Conservation (phyloP, 345 rosid species). For the Melaleuca alternifolia region DNA sequence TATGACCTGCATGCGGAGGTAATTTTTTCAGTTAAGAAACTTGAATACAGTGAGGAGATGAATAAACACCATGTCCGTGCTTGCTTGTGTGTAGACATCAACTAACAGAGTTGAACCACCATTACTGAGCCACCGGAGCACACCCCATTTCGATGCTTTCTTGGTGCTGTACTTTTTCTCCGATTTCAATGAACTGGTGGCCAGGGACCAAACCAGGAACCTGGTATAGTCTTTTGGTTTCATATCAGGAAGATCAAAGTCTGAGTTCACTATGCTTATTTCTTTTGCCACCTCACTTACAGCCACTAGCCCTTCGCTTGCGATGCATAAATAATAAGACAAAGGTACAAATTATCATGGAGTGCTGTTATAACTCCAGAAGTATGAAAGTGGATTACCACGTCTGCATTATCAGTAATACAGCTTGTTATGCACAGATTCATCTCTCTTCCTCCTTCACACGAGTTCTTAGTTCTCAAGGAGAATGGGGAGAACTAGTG, state of each 20-base stretch:
- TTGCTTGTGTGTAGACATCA: constrained; percentile 22
- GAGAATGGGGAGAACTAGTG: too few relatives aligned
- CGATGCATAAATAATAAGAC: neutral
- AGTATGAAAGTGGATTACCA: too few relatives aligned
- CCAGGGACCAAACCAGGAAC: constrained; percentile 22
- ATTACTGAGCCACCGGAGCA: constrained; percentile 26
- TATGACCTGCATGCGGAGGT: constrained; percentile 41
- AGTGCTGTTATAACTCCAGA: neutral
- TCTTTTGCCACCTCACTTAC: constrained; percentile 25
- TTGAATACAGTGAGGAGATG: constrained; percentile 21
- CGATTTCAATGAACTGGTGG: constrained; percentile 13
- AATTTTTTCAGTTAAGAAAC: constrained; percentile 22
- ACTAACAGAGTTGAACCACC: constrained; percentile 14
- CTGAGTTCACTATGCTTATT: neutral
- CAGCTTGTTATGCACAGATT: too few relatives aligned
- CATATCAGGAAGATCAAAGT: constrained; percentile 1
- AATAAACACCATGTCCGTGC: constrained; percentile 23
- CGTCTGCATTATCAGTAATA: too few relatives aligned
- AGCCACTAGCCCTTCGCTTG: constrained; percentile 31
- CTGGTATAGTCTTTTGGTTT: constrained; percentile 17
- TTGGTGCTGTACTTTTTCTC: constrained; percentile 13
- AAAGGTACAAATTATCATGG: neutral
- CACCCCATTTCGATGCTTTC: constrained; percentile 23
- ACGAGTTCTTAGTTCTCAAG: too few relatives aligned
- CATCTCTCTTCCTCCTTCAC: too few relatives aligned